Conservation (phyloP, 2,329 filamentous ascomycete genomes). For the Raffaelea albimanens region DNA sequence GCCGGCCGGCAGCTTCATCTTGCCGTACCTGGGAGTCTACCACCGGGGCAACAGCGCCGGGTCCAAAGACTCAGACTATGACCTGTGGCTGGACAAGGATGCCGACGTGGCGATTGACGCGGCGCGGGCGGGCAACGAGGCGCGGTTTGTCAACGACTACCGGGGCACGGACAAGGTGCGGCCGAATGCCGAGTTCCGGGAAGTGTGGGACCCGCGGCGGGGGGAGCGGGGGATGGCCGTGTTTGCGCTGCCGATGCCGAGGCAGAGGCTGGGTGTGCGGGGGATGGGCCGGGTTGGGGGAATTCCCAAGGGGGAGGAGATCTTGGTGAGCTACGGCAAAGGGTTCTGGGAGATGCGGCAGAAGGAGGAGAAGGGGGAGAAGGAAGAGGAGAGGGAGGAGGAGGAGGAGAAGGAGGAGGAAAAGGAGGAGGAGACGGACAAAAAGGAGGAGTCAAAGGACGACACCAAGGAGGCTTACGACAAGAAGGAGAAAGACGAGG, state of each 20-base stretch:
- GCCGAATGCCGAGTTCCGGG: constrained; percentile 50
- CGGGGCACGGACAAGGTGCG: constrained; percentile 38
- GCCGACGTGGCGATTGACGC: constrained; percentile 52
- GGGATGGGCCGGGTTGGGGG: constrained; percentile 10
- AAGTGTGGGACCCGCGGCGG: constrained; percentile 44
- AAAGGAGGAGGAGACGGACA: too few relatives aligned
- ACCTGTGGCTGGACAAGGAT: constrained; percentile 52
- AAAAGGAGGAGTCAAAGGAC: too few relatives aligned
- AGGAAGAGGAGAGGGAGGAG: background rate
- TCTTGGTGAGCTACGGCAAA: constrained; percentile 58
- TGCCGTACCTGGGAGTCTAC: constrained; percentile 53
- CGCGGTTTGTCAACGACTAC: constrained; percentile 58
- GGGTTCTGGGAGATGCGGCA: constrained; percentile 52
- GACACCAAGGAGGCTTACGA: too few relatives aligned
- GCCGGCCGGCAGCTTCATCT: constrained; percentile 42
- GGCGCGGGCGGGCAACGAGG: constrained; percentile 49
- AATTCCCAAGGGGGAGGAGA: constrained; percentile 52
- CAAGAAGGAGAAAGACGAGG: too few relatives aligned
- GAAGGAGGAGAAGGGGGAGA: constrained; percentile 18
- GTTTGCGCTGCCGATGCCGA: constrained; percentile 41
- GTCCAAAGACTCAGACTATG: constrained; percentile 48
- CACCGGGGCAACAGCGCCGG: constrained; percentile 28
- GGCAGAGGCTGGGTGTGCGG: constrained; percentile 16
- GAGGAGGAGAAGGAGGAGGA: background rate
- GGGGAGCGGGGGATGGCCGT: constrained; percentile 47